Percentiles rank a stretch among this genome's conserved stretches.
phyloP scores from a whole-genome alignment of 768 basidiomycete genomes.

The Rhodotorula sphaerocarpa region DNA sequence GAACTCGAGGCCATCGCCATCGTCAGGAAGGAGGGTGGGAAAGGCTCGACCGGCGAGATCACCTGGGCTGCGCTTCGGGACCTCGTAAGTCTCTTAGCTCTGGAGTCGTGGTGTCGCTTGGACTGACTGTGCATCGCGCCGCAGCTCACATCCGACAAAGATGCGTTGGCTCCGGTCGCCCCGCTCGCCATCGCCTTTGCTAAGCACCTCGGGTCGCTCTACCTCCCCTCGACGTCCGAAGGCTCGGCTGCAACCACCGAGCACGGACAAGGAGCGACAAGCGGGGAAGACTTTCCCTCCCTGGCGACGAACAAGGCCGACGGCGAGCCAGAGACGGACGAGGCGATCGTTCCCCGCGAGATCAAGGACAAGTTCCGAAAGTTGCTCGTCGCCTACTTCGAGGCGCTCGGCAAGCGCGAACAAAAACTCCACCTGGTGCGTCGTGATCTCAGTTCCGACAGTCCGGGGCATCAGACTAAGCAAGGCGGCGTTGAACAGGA shows the following conservation, averaged over 20 bases:
- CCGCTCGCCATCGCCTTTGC: constrained; percentile 86
- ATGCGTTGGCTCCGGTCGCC: constrained; percentile 48
- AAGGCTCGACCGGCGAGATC: constrained; percentile 65
- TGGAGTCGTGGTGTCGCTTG: no score
- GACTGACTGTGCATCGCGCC: no score
- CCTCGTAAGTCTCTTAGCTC: constrained; percentile 52
- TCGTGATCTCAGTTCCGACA: background rate
- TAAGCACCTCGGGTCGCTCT: constrained; percentile 82
- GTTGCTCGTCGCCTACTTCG: constrained; percentile 90
- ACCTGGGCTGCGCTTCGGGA: constrained; percentile 80
- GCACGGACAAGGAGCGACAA: background rate
- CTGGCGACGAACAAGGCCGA: constrained; percentile 3
- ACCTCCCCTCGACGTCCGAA: constrained; percentile 42
- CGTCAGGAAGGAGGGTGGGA: constrained; percentile 59
- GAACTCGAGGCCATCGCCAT: constrained; percentile 83
- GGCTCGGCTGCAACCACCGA: background rate
- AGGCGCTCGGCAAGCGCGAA: constrained; percentile 80
- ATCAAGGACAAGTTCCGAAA: constrained; percentile 79
- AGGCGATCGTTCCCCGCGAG: constrained; percentile 75
- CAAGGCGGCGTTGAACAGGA: constrained; percentile 54
- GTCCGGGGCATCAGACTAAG: background rate
- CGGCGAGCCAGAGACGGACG: constrained; percentile 42
- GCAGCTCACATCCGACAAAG: constrained; percentile 39
- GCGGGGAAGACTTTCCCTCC: constrained; percentile 20
- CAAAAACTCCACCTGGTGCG: constrained; percentile 58